Base-by-base conservation (phyloP, 169 alveolate species). In the Cryptosporidium baileyi region DNA sequence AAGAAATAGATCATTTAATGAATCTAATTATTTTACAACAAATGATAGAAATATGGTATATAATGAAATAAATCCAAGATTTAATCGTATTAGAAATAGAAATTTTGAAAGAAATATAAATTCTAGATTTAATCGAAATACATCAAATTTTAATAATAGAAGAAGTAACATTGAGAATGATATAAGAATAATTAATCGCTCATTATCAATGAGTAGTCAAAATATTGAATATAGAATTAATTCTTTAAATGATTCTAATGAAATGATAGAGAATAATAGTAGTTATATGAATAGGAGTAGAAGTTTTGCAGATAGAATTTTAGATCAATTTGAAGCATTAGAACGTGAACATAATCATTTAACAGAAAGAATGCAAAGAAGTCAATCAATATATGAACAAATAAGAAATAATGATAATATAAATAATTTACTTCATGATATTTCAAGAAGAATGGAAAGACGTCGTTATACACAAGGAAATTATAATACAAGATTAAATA, bases 291-390 rank as follows among this genome's bases (percentile, higher is more conserved):
- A 65, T 26, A 65, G 81, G 17, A 65, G 81, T 49, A 44, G 81
- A 49, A 65, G 81, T 36, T 65, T 65, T 49, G 81, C 81, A 5
- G 81, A 65, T 36, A 17, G 81, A 22, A 65, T 65, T 28, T 15
- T 65, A 62, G 81, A 65, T 44, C 81, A 65, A 60, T 65, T 65
- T 51, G 81, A 65, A 4, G 28, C 45, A 1, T 30, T 65, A 22
- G 81, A 65, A 30, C 43, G 81, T 1, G 81, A 65, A 19, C 81
- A 26, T 1, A 65, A 49, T 30, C 45, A 17, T 8, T 49, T 65
- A 36, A 40, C 81, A 19, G 62, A 45, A n/a, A 65, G 61, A 19
- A 65, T 65, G 24, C 61, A 65, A 15, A 65, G 81, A 51, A 65
- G 63, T 17, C 81, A 28, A 36, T 47, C 63, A 13, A 26, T 65